Percentiles rank a stretch among this genome's conserved stretches.
Evolutionary conservation across 345 rosid genomes (phyloP).

Genomic region (Eucalyptus sp.): DNA sequence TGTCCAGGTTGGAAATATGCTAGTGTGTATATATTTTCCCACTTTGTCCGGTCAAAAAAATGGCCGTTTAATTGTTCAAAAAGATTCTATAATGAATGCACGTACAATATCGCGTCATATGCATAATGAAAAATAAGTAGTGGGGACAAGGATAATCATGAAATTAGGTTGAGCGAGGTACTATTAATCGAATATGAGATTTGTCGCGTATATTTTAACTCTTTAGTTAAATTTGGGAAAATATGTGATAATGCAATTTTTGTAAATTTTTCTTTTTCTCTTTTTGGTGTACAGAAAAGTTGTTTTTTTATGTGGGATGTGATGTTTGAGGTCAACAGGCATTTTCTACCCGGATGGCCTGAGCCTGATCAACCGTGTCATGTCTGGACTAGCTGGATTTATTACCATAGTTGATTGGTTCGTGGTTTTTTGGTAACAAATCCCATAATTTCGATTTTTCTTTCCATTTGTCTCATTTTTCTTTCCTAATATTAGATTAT

Average conservation of each 20-base stretch:
- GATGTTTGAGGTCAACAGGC: neutral
- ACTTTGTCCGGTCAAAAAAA: neutral
- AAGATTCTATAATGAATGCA: neutral
- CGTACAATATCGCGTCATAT: rapidly evolving
- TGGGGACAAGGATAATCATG: rapidly evolving
- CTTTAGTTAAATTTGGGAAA: neutral
- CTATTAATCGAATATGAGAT: rapidly evolving
- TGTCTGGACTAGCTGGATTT: neutral
- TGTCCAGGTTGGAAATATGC: rapidly evolving
- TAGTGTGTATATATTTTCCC: neutral
- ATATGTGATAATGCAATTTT: neutral
- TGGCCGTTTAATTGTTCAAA: neutral
- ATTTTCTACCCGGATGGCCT: neutral
- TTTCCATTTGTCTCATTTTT: neutral
- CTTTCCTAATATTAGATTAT: neutral
- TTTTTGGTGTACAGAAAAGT: neutral
- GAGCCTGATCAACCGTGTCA: neutral
- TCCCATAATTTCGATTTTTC: neutral
- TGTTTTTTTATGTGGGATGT: neutral
- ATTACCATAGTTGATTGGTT: neutral
- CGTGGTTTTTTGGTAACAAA: neutral
- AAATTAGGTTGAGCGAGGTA: neutral
- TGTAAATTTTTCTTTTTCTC: neutral
- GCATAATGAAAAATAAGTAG: neutral
- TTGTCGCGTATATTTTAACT: neutral